Evolutionary conservation across 179 eudicot genomes (phyloP).

Genomic region (Dionaea muscipula): DNA sequence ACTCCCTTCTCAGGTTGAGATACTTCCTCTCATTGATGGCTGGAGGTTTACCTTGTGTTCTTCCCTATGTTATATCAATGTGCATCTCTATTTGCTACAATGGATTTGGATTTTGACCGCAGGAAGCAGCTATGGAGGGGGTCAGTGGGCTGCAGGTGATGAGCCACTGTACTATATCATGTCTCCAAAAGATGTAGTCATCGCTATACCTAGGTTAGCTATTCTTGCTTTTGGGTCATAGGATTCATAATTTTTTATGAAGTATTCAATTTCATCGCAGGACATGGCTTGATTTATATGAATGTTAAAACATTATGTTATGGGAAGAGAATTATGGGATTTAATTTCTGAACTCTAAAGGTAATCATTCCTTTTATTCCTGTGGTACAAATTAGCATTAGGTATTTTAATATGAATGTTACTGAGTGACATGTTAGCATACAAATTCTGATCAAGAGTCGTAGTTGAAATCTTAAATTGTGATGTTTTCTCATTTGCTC

Average conservation of each 20-base stretch:
- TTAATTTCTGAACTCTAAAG: too few species aligned
- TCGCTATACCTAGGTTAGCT: slow-evolving; percentile 89
- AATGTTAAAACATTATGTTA: background rate
- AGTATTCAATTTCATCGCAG: background rate
- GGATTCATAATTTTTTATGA: background rate
- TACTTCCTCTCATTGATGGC: slow-evolving; percentile 6
- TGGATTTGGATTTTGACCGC: slow-evolving; percentile 7
- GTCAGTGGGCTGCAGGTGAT: slow-evolving; percentile 93
- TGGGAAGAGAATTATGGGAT: too few species aligned
- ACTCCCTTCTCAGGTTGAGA: slow-evolving; percentile 77
- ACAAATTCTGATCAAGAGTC: too few species aligned
- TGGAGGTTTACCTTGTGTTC: background rate
- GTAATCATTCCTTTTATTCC: too few species aligned
- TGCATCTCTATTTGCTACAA: background rate
- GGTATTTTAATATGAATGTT: too few species aligned
- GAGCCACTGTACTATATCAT: slow-evolving; percentile 89
- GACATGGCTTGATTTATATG: background rate
- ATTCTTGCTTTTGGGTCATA: background rate
- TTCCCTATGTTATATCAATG: background rate
- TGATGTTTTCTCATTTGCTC: too few species aligned
- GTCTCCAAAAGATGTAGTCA: slow-evolving; percentile 91
- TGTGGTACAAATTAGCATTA: too few species aligned
- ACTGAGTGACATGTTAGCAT: too few species aligned
- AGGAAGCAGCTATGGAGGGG: slow-evolving; percentile 91
- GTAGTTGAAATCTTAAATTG: too few species aligned